A percentile compares a stretch with the other conserved stretches of the same genome.
Conservation (phyloP, 352 stramenopile genomes). For the Pythium coloratum region DNA sequence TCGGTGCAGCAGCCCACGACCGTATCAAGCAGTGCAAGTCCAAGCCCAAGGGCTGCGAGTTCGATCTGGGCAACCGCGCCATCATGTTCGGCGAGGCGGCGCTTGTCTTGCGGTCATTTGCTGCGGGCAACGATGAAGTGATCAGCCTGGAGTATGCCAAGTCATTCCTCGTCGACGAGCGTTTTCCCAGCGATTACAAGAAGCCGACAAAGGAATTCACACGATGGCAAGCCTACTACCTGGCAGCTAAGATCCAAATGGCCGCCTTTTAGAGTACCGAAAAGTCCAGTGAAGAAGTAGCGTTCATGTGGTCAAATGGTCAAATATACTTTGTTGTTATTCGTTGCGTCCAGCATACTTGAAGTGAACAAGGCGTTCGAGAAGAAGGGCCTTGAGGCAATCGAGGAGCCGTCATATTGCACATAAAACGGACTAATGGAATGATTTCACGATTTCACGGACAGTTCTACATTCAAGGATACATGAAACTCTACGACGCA, state of each 20-base stretch:
- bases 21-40: background rate
- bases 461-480: no score
- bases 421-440: no score
- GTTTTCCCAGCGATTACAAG: slow-evolving; percentile 27
- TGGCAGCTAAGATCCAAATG: background rate
- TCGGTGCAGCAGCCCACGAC: background rate
- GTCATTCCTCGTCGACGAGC: slow-evolving; percentile 40
- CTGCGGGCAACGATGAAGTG: slow-evolving; percentile 3
- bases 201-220: background rate
- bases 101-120: slow-evolving; percentile 14
- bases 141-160: slow-evolving; percentile 22
- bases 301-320: no score
- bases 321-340: no score
- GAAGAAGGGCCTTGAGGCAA: no score
- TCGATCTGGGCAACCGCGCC: background rate
- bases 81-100: slow-evolving; percentile 6
- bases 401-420: no score
- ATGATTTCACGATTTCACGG: no score
- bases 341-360: no score
- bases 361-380: no score
- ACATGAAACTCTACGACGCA: no score
- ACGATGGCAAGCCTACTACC: background rate
- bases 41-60: background rate
- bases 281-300: no score
- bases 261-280: background rate